Conservation (phyloP, 192 early-diverging fungal genomes). For the Spinellus fusiger region DNA sequence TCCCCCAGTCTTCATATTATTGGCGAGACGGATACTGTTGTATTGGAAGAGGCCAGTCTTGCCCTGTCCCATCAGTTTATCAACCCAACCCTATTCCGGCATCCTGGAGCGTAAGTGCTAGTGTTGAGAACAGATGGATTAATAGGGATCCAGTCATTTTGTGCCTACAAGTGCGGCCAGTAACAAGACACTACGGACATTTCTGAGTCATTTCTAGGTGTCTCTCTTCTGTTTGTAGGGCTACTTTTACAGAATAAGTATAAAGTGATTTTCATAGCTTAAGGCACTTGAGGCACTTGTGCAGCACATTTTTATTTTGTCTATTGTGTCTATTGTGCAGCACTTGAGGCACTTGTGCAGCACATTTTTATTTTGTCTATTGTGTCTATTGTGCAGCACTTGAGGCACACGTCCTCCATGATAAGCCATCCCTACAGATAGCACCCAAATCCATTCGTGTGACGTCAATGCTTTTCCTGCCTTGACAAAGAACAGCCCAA, state of each 20-base stretch:
- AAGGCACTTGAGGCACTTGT: too few species aligned
- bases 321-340: too few species aligned
- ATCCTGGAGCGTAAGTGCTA: conserved; percentile 23
- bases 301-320: too few species aligned
- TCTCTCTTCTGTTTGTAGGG: too few species aligned
- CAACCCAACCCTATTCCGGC: conserved; percentile 9
- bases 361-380: too few species aligned
- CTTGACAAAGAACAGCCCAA: too few species aligned
- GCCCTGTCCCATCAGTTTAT: conserved; percentile 11
- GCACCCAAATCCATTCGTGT: too few species aligned
- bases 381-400: too few species aligned
- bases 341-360: too few species aligned
- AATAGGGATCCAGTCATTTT: background rate
- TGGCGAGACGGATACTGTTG: conserved; percentile 26
- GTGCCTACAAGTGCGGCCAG: background rate
- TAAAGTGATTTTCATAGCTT: background rate
- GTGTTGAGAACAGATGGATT: background rate
- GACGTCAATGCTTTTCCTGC: too few species aligned
- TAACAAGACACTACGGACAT: background rate
- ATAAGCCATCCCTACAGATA: too few species aligned
- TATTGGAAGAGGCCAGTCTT: conserved; percentile 13
- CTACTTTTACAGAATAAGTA: background rate
- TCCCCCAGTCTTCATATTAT: conserved; percentile 27
- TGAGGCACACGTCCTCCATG: too few species aligned
- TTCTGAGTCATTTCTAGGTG: background rate